These are phyloP conservation scores for Abortiporus biennis DNA, from an alignment of 1,284 basidiomycete genomes.

Conservation along the genomic window DNA sequence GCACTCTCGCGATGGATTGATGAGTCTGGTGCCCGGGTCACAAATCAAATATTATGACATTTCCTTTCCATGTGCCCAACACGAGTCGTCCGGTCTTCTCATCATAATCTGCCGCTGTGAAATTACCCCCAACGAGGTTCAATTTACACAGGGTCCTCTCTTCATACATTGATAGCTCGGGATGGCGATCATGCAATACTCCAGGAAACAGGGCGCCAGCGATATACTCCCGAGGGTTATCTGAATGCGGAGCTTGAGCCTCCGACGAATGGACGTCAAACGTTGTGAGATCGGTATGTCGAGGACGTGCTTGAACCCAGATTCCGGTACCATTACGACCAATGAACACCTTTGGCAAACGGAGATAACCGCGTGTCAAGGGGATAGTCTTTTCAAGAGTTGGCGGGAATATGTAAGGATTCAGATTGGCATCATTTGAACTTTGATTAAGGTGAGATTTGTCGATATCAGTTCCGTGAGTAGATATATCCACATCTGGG, in stretches of 20 bases:
- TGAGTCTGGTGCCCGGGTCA: too few relatives aligned
- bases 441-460: background rate
- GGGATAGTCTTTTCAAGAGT: constrained; percentile 27
- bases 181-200: constrained; percentile 19
- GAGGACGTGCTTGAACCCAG: constrained; percentile 47
- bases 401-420: constrained; percentile 38
- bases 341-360: constrained; percentile 43
- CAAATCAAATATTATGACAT: constrained; percentile 29
- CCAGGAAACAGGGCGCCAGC: constrained; percentile 45
- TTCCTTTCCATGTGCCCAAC: constrained; percentile 41
- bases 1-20: too few relatives aligned
- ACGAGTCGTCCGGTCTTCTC: constrained; percentile 45
- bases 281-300: constrained; percentile 18
- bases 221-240: constrained; percentile 29
- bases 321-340: constrained; percentile 46
- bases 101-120: constrained; percentile 53
- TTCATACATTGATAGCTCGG: constrained; percentile 12
- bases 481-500: background rate
- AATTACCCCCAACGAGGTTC: constrained; percentile 28
- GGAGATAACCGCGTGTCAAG: constrained; percentile 40
- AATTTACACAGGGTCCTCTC: constrained; percentile 21
- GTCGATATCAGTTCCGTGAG: constrained; percentile 1
- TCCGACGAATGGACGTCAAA: constrained; percentile 23
- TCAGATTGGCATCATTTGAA: background rate
- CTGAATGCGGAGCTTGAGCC: constrained; percentile 9